Conservation (phyloP, 1,284 basidiomycete genomes). For the Puccinia polysora region DNA sequence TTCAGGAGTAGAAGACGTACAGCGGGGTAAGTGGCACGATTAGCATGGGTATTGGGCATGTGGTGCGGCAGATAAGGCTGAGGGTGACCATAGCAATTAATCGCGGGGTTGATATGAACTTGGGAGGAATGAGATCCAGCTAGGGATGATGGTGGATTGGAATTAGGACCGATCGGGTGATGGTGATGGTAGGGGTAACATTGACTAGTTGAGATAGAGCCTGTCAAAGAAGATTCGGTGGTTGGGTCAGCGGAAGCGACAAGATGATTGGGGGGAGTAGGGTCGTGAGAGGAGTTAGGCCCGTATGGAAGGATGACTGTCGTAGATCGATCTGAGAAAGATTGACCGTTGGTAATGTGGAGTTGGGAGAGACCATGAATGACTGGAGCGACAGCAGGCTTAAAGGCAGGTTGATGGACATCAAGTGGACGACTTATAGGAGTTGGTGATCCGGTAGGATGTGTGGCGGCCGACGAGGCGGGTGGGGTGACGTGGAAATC, state of each 20-base stretch:
- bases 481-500: neutral
- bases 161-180: neutral
- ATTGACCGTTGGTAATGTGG: neutral
- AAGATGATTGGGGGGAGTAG: neutral
- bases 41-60: neutral
- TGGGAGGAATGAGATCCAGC: neutral
- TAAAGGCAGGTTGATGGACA: constrained; percentile 8
- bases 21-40: neutral
- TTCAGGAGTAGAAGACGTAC: neutral
- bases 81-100: neutral
- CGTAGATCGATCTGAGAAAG: too few relatives aligned
- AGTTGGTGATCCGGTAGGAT: constrained; percentile 2
- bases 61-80: constrained; percentile 1
- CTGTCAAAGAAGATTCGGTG: neutral
- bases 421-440: neutral
- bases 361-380: too few relatives aligned
- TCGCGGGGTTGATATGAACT: neutral
- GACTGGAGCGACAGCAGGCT: constrained; percentile 1
- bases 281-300: neutral
- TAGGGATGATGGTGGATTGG: neutral
- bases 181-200: too few relatives aligned
- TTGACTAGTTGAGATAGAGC: too few relatives aligned
- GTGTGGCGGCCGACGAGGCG: neutral
- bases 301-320: too few relatives aligned
- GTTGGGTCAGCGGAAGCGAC: neutral